Evolutionary conservation across 768 basidiomycete genomes (phyloP), one percentile per base, ranked within the genome.

Genomic region (Boletus insuetus): DNA sequence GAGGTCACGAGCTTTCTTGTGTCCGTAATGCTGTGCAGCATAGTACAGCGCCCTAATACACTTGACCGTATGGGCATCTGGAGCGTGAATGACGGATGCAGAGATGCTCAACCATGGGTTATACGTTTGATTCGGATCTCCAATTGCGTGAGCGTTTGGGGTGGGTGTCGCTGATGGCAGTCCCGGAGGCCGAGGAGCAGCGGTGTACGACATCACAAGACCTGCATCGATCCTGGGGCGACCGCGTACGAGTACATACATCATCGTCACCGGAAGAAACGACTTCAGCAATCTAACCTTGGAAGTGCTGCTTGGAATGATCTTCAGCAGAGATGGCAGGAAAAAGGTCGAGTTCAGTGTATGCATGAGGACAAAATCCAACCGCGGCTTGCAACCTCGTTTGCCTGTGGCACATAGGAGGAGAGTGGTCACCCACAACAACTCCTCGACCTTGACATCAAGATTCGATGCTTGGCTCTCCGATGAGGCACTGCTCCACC

Each of bases 281-380:
- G 74, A 68, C 42, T 75, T 73, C n/a, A 85, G 62, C 10, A 86
- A 68, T 22, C 69, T 72, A 5, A 75, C 78, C 62, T 79, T 79
- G 39, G 76, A 69, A 22, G 62, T 65, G 11, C 65, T 58, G 38
- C 67, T 73, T 31, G 65, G 58, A 8, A 73, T 54, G 11, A 67
- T 66, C 11, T 62, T 61, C 35, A 80, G 58, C 37, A 79, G 62
- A 0, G 78, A 75, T 24, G 75, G 74, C 9, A 85, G 59, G 67
- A 83, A 82, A 6, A 83, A 59, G 9, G 80, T 73, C 35, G 77
- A 77, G 11, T 77, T 84, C 43, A 85, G 70, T 44, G 82, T 60
- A 59, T 85, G 84, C 81, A 82, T 80, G 49, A 85, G 67, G 77
- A 83, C 82, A 70, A 85, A 76, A 54, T 76, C 83, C 29, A 84